These are phyloP conservation scores for Diphasiastrum complanatum DNA, from an alignment of 83 land plant genomes.

Conservation along the genomic window DNA sequence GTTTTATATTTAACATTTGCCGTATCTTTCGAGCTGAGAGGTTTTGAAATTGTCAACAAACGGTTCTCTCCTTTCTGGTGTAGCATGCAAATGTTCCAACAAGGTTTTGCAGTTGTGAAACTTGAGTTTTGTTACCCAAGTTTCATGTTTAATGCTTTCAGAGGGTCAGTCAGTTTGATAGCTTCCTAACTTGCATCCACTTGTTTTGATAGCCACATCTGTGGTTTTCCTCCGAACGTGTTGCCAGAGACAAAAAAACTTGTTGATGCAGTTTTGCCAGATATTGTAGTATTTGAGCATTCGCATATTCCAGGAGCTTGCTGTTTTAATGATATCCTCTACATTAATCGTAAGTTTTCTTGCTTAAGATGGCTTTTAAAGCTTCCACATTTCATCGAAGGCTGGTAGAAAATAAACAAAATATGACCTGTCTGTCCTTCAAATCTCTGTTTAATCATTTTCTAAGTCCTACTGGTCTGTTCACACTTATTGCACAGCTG, in stretches of 20 bases:
- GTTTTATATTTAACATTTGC: no score
- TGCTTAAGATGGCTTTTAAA: background rate
- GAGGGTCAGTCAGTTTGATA: background rate
- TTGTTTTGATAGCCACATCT: conserved; percentile 23
- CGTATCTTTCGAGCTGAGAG: no score
- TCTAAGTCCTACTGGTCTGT: background rate
- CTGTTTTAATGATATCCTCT: conserved; percentile 19
- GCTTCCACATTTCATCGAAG: no score
- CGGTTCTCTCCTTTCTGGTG: no score
- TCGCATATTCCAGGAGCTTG: conserved; percentile 27
- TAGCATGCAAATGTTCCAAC: no score
- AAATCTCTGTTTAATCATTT: no score
- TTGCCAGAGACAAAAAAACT: conserved; percentile 12
- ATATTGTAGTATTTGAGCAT: conserved; percentile 28
- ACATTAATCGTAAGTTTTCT: conserved; percentile 27
- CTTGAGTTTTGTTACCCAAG: no score
- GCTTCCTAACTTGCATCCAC: background rate
- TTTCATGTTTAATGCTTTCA: no score
- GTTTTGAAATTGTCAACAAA: no score
- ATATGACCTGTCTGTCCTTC: no score
- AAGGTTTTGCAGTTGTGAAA: no score
- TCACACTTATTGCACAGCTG: conserved; percentile 14
- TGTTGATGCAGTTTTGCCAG: background rate
- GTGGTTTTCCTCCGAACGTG: conserved; percentile 30
- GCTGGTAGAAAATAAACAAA: no score